Evolutionary conservation across 257 asterid genomes (phyloP).

Genomic region (Galeopsis tetrahit): DNA sequence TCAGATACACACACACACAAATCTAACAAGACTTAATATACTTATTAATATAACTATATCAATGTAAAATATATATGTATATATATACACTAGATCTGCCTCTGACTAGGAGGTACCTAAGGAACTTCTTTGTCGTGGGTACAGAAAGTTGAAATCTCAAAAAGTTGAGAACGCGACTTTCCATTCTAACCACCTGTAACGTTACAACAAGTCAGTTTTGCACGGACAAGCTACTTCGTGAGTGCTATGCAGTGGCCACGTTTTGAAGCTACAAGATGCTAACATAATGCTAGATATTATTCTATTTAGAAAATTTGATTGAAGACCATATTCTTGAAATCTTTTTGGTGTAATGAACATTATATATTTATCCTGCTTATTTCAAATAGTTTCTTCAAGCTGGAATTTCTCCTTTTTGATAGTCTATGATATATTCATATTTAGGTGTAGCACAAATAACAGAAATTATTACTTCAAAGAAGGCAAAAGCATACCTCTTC

Average conservation of each 20-base stretch:
- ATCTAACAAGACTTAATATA: no score
- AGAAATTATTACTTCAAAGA: constrained; percentile 17
- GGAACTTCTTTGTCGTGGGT: constrained; percentile 95
- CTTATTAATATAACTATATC: no score
- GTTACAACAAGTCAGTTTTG: constrained; percentile 30
- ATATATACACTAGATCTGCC: no score
- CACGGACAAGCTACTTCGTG: not conserved
- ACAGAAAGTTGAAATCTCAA: constrained; percentile 76
- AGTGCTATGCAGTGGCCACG: no score
- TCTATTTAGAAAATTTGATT: not conserved
- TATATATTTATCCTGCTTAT: not conserved
- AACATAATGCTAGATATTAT: not conserved
- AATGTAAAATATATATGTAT: no score
- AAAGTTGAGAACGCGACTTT: constrained; percentile 66
- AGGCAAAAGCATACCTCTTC: constrained; percentile 70
- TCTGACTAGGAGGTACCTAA: constrained; percentile 56
- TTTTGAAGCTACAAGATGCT: no score
- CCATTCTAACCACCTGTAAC: constrained; percentile 85
- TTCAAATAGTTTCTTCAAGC: not conserved
- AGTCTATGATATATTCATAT: not conserved
- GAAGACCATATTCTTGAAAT: not conserved
- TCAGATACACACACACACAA: no score
- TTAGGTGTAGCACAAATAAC: constrained; percentile 23
- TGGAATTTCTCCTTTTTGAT: not conserved
- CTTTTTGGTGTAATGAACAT: not conserved